Conservation (phyloP, 352 stramenopile genomes). For the Pythium rishiriense region DNA sequence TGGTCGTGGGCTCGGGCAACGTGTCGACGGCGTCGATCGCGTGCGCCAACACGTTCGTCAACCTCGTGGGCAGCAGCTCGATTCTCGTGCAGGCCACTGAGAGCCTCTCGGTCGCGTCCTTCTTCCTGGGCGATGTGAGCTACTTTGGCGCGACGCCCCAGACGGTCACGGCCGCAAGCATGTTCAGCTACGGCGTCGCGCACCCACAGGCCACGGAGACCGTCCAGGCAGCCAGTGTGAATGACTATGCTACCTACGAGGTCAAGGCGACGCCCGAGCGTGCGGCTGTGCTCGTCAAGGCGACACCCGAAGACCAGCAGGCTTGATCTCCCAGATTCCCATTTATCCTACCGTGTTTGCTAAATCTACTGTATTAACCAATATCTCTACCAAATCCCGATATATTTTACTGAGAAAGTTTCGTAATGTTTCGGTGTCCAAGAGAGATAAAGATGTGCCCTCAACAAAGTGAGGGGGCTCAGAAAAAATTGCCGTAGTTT, state of each 20-base stretch:
- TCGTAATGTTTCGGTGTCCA: too few relatives aligned
- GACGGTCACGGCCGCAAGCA: constrained; percentile 22
- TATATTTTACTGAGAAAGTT: too few relatives aligned
- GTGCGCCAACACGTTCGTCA: constrained; percentile 36
- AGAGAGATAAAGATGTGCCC: too few relatives aligned
- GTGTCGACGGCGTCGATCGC: constrained; percentile 40
- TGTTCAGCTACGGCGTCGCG: constrained; percentile 4
- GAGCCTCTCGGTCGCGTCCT: constrained; percentile 27
- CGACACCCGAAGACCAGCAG: not conserved
- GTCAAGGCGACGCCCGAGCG: not conserved
- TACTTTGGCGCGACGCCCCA: constrained; percentile 38
- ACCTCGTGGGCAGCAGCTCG: constrained; percentile 37
- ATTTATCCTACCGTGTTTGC: too few relatives aligned
- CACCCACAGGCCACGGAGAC: not conserved
- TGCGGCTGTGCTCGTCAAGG: constrained; percentile 1
- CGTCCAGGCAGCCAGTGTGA: constrained; percentile 2
- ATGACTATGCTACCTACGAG: constrained; percentile 3
- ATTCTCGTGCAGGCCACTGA: constrained; percentile 41
- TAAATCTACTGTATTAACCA: too few relatives aligned
- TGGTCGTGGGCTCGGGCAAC: constrained; percentile 33
- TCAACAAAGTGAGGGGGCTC: constrained; percentile 15
- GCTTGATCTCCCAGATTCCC: not conserved
- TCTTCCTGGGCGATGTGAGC: constrained; percentile 32
- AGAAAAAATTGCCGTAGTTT: constrained; percentile 67
- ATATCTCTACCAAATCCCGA: too few relatives aligned